Evolutionary conservation across 2,329 filamentous ascomycete species (phyloP).

Genomic region (Microcera coccophila): DNA sequence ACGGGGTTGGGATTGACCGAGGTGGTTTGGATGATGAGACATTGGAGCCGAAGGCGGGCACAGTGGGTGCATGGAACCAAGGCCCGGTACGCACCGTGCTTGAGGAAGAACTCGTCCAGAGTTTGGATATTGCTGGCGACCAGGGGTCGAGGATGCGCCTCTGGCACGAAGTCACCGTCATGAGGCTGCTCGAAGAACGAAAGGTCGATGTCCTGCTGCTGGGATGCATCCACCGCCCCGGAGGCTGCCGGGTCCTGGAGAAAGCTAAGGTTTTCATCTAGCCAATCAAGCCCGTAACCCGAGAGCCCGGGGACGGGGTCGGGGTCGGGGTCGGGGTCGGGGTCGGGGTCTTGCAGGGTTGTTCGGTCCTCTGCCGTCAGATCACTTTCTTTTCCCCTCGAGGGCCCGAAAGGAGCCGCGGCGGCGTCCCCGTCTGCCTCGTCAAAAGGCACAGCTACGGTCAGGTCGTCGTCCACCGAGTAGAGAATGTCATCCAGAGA

Average conservation of each 20-base stretch:
- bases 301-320: too few relatives aligned
- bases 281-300: not conserved
- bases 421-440: conserved; percentile 7
- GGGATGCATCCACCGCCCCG: too few relatives aligned
- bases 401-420: not conserved
- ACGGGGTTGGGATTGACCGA: conserved; percentile 47
- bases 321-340: too few relatives aligned
- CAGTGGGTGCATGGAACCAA: conserved; percentile 43
- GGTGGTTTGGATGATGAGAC: conserved; percentile 45
- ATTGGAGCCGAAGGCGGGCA: conserved; percentile 42
- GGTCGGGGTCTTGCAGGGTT: not conserved
- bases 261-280: not conserved
- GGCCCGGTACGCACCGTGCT: conserved; percentile 41
- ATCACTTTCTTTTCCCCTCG: not conserved
- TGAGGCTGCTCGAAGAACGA: not conserved
- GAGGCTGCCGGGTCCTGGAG: not conserved
- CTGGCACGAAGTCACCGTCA: not conserved
- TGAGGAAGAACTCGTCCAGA: conserved; percentile 36
- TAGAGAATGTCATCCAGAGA: conserved; percentile 23
- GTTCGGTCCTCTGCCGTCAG: not conserved
- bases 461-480: conserved; percentile 14
- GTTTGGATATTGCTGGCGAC: not conserved
- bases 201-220: not conserved
- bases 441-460: conserved; percentile 15
- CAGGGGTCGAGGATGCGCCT: too few relatives aligned